Evolutionary conservation across 2,329 filamentous ascomycete species (phyloP).

Genomic region (Phaeoacremonium minimum): DNA sequence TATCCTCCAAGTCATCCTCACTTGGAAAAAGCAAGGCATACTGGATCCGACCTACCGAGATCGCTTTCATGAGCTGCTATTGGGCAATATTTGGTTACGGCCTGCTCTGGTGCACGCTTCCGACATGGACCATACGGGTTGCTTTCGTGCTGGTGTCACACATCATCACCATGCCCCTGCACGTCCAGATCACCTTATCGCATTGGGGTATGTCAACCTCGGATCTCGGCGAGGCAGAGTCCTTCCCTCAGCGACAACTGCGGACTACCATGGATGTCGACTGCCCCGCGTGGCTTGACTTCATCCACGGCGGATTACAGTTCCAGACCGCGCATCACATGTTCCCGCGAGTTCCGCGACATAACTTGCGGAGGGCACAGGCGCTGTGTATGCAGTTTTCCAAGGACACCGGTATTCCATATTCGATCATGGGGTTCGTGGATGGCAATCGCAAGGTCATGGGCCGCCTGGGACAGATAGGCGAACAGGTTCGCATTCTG

Average conservation of each 20-base stretch:
- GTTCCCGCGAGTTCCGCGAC: constrained; percentile 63
- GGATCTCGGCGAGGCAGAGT: constrained; percentile 60
- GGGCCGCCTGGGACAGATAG: constrained; percentile 49
- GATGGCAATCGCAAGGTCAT: constrained; percentile 23
- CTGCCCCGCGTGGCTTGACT: constrained; percentile 68
- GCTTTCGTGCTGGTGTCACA: constrained; percentile 61
- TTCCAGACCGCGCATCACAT: constrained; percentile 71
- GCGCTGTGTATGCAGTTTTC: constrained; percentile 59
- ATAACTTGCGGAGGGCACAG: constrained; percentile 61
- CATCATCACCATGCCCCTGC: constrained; percentile 62
- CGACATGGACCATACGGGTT: constrained; percentile 52
- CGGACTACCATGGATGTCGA: constrained; percentile 72
- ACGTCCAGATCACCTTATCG: constrained; percentile 68
- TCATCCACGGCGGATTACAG: constrained; percentile 67
- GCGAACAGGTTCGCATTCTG: constrained; percentile 56
- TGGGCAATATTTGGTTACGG: constrained; percentile 66
- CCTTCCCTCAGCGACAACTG: constrained; percentile 65
- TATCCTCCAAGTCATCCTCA: constrained; percentile 48
- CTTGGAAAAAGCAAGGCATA: constrained; percentile 55
- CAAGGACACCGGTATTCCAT: constrained; percentile 6
- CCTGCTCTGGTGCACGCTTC: constrained; percentile 57
- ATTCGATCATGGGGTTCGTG: constrained; percentile 8
- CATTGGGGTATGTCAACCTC: constrained; percentile 70
- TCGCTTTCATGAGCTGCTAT: constrained; percentile 59
- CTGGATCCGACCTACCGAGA: constrained; percentile 65